phyloP scores from a whole-genome alignment of 2,329 filamentous ascomycete species.

The Fusarium sp. region DNA sequence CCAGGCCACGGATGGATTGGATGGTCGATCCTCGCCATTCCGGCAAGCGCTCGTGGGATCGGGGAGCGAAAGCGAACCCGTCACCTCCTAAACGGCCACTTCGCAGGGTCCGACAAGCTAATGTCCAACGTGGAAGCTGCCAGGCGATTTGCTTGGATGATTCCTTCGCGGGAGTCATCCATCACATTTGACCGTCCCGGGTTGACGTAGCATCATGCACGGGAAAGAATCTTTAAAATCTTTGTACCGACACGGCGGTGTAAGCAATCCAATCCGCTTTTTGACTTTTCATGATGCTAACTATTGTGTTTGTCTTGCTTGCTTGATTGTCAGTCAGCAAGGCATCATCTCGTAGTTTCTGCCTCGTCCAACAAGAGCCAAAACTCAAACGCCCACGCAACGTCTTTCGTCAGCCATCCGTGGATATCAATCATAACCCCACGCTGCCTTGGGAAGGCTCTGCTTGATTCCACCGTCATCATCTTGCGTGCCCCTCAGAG shows the following conservation, averaged over 20 bases:
- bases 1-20: conserved; percentile 6
- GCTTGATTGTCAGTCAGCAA: background rate
- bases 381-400: background rate
- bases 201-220: conserved; percentile 11
- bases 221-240: conserved; percentile 7
- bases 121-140: conserved; percentile 41
- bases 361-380: background rate
- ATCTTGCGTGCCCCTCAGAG: background rate
- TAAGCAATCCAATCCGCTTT: background rate
- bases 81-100: background rate
- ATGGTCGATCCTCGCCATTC: background rate
- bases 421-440: background rate
- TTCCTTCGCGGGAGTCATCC: background rate
- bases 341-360: background rate
- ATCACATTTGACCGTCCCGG: conserved; percentile 1
- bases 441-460: background rate
- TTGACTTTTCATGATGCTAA: background rate
- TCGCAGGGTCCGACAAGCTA: conserved; percentile 38
- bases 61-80: conserved; percentile 19
- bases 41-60: conserved; percentile 8
- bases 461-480: conserved; percentile 3
- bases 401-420: background rate
- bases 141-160: conserved; percentile 20
- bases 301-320: background rate
- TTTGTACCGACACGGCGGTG: conserved; percentile 7